These are phyloP conservation scores for Fusarium vanettenii DNA, from an alignment of 2,329 filamentous ascomycete species.

Conservation along the genomic window DNA sequence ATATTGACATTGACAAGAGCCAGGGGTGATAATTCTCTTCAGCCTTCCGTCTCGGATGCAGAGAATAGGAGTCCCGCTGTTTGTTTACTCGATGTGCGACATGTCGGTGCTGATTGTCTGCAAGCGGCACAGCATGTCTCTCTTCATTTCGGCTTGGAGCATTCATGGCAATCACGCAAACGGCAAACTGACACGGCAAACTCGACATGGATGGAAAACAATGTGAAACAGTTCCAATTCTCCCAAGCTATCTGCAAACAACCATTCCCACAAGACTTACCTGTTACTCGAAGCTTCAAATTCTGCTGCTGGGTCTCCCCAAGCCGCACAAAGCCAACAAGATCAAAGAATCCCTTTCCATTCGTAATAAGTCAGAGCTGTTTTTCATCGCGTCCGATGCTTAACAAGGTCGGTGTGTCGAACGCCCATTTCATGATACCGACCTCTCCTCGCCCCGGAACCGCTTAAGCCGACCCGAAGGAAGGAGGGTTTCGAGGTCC, in stretches of 20 bases:
- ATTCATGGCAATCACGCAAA: not conserved
- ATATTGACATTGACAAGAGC: not conserved
- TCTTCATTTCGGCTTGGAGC: slow-evolving; percentile 18
- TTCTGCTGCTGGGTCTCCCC: slow-evolving; percentile 13
- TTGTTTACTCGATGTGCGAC: slow-evolving; percentile 1
- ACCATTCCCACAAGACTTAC: slow-evolving; percentile 6
- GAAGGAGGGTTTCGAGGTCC: slow-evolving; percentile 82
- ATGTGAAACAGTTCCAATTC: not conserved
- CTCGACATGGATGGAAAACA: not conserved
- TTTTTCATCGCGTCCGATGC: slow-evolving; percentile 94
- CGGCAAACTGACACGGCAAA: not conserved
- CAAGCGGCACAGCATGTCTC: slow-evolving; percentile 28
- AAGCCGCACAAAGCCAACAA: slow-evolving; percentile 4
- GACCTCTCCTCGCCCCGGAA: slow-evolving; percentile 71
- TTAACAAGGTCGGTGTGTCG: slow-evolving; percentile 99
- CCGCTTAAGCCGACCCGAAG: slow-evolving; percentile 84
- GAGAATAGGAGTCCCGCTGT: not conserved
- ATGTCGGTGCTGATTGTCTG: slow-evolving; percentile 9
- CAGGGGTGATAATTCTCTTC: not conserved
- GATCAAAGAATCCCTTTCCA: slow-evolving; percentile 46
- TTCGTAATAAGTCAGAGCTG: slow-evolving; percentile 85
- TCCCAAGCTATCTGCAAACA: not conserved
- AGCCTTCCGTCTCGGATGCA: not conserved
- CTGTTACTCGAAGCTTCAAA: slow-evolving; percentile 11
- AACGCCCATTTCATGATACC: slow-evolving; percentile 97